Conservation (phyloP, 2,329 filamentous ascomycete genomes). For the Diaporthe citri region DNA sequence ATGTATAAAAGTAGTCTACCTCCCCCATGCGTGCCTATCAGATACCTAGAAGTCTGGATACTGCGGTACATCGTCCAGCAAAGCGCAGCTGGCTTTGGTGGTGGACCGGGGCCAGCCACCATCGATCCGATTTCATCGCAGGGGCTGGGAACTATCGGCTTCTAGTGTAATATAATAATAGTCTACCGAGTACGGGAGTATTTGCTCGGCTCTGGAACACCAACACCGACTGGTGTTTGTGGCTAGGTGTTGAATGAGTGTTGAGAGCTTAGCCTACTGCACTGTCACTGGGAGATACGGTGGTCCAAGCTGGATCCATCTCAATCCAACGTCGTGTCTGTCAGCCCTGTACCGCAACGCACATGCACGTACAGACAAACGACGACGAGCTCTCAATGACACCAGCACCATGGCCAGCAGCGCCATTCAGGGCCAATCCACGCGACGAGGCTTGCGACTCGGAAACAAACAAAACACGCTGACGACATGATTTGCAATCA, state of each 20-base stretch:
- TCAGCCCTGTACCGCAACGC: not conserved
- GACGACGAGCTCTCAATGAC: not conserved
- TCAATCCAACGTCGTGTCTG: not conserved
- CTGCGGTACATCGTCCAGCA: not conserved
- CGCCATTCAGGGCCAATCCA: not conserved
- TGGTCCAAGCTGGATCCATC: not conserved
- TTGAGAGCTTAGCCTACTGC: no score
- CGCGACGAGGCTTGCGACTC: not conserved
- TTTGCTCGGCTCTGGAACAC: not conserved
- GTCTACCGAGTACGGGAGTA: not conserved
- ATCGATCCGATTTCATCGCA: not conserved
- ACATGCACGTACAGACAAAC: not conserved
- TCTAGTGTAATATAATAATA: not conserved
- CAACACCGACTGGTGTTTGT: not conserved
- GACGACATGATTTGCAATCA: slow-evolving; percentile 11
- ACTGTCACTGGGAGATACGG: no score
- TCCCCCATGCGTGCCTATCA: no score
- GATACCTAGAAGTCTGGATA: not conserved
- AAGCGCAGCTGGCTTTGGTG: not conserved
- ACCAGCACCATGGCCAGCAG: not conserved
- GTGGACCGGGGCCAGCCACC: slow-evolving; percentile 1
- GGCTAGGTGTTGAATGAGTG: no score
- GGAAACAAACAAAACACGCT: not conserved
- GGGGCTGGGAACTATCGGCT: slow-evolving; percentile 7
- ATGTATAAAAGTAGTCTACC: not conserved